Base-by-base conservation (phyloP, 2,329 filamentous ascomycete genomes). In the Pseudocercospora fuligena region DNA sequence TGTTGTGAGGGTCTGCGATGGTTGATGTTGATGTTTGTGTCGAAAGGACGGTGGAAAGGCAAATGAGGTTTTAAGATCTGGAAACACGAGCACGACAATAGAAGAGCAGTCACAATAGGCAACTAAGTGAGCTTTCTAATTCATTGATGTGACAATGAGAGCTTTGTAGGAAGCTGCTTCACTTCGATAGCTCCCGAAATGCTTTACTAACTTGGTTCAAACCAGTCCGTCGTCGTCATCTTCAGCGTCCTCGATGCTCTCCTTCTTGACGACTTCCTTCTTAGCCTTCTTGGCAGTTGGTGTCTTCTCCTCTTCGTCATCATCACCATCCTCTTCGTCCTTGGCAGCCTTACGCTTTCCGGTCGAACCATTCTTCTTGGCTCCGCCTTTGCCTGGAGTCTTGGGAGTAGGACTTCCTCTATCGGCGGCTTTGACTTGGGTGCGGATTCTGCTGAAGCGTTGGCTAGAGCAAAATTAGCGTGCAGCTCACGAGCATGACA, bases 361-460 rank as follows among this genome's bases (percentile, higher is more conserved):
- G n/a, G 33, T 53, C 8, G 31, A 49, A n/a, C 21, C 43, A 14
- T 21, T 29, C 64, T 66, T 62, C 49, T 62, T 65, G 58, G 14
- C 21, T 47, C 21, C 8, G 63, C 54, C 19, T 23, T 66, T 66
- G 9, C 25, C 23, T 43, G 64, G 60, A 27, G 58, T 61, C 49
- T 61, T 61, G 2, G 57, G 19, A 21, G 9, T 29, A 8, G 9
- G 46, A 25, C 51, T 61, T 19, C n/a, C 33, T 21, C 43, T 43
- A 43, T 54, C 21, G 29, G 19, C 12, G 16, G 33, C 33, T 59
- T 33, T 36, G 23, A 65, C 58, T 49, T 61, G 29, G 47, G 57
- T 65, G 31, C 40, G 54, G 51, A 65, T 65, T 14, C 33, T 47
- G 23, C 47, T 36, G n/a, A 54, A 46, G 25, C 63, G 63, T n/a